Evolutionary conservation across 2,329 filamentous ascomycete species (phyloP), one percentile per base, ranked within the genome.

Genomic region (Calonectria montana): DNA sequence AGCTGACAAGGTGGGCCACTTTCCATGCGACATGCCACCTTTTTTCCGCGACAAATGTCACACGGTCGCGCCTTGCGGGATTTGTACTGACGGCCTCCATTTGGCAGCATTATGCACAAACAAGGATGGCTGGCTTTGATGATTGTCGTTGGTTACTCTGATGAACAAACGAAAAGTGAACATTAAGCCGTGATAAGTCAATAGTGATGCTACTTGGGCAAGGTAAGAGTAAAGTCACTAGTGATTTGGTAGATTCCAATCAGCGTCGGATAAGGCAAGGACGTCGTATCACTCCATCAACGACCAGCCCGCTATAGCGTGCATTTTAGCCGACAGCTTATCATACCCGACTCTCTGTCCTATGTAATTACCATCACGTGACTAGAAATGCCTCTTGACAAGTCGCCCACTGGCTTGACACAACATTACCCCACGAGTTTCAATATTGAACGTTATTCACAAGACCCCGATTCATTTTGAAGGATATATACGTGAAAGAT

Each of bases 21-120:
- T 45, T 64, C 61, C 61, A 64, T 64, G 41, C 61, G 61, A 45
- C 61, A 64, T 35, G 61, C 61, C 39, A 64, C 61, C 41, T 64
- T 64, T 37, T 47, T 64, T 27, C 61, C 61, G 43, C 61, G 61
- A 39, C 61, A 64, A 31, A 37, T 47, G 41, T 64, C 61, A 47
- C 61, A 64, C 13, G 61, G 61, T 31, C 61, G 61, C n/a, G 61
- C 61, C n/a, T 64, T 64, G 61, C 61, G 61, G 41, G 61, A 64
- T 64, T 64, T 64, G 61, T 64, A 64, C n/a, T 45, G 61, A 15
- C 61, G 61, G n/a, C 61, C 61, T 47, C 61, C 41, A 45, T 45
- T 45, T 35, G 61, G 61, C 29, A 64, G 27, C 61, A 64, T 64
- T 25, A 23, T 59, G 53, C 10, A 59, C 23, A 37, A 23, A 8